Evolutionary conservation across 1,284 basidiomycete species (phyloP).

Genomic region (Ceratobasidium sp.): DNA sequence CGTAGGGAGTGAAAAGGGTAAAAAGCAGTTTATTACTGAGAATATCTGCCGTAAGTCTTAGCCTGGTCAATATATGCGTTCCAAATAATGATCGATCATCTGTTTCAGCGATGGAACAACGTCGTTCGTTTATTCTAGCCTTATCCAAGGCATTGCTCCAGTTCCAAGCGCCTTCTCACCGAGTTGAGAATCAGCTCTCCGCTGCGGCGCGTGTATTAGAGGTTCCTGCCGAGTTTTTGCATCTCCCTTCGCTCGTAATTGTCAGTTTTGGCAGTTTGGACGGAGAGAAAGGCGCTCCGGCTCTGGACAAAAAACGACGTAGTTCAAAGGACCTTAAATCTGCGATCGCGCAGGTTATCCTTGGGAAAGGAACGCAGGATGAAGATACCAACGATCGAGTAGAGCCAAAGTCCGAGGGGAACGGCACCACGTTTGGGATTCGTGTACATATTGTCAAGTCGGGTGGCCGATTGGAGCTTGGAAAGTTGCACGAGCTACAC

Average conservation of each 20-base stretch:
- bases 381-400: background rate
- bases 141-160: conserved; percentile 83
- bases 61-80: conserved; percentile 1
- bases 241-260: conserved; percentile 83
- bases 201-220: conserved; percentile 67
- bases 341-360: background rate
- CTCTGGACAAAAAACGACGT: background rate
- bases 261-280: conserved; percentile 74
- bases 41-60: conserved; percentile 32
- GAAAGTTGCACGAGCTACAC: conserved; percentile 78
- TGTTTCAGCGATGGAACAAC: conserved; percentile 68
- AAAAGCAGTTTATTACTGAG: conserved; percentile 30
- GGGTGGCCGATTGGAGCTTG: conserved; percentile 77
- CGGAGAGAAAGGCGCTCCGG: conserved; percentile 51
- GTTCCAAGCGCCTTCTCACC: conserved; percentile 88
- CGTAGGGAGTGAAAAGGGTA: conserved; percentile 27
- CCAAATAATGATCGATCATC: background rate
- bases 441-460: conserved; percentile 83
- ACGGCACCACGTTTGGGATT: conserved; percentile 62
- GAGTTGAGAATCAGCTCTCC: conserved; percentile 83
- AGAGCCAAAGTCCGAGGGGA: background rate
- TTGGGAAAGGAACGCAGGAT: conserved; percentile 7
- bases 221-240: conserved; percentile 79
- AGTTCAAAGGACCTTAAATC: conserved; percentile 9
- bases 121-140: conserved; percentile 82